phyloP scores from a whole-genome alignment of 2,329 filamentous ascomycete genomes.

The Pochonia chlamydosporia region DNA sequence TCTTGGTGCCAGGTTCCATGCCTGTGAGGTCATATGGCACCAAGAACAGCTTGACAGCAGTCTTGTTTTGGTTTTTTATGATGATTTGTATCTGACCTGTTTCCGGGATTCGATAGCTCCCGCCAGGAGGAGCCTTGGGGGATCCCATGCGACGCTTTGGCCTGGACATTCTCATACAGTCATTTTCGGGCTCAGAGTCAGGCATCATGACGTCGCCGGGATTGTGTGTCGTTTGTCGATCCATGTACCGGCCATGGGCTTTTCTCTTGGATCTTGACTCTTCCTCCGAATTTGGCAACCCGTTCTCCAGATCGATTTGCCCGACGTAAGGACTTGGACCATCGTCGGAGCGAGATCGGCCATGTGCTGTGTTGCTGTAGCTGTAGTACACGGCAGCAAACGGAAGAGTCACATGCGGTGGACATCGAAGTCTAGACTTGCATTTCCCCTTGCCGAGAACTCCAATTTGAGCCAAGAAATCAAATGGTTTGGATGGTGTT shows the following conservation, averaged over 20 bases:
- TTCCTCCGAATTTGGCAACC: constrained; percentile 50
- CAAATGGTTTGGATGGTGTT: constrained; percentile 82
- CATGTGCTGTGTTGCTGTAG: constrained; percentile 65
- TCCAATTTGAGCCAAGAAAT: constrained; percentile 93
- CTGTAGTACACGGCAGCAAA: constrained; percentile 97
- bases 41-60: constrained; percentile 91
- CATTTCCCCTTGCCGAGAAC: constrained; percentile 86
- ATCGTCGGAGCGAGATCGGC: constrained; percentile 63
- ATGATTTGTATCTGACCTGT: constrained; percentile 94
- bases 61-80: constrained; percentile 98
- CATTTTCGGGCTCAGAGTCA: constrained; percentile 20
- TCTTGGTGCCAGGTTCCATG: constrained; percentile 93
- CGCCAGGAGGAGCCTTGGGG: constrained; percentile 64
- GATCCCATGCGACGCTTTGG: constrained; percentile 49
- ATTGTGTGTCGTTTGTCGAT: constrained; percentile 25
- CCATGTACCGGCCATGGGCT: constrained; percentile 37
- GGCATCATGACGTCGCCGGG: constrained; percentile 15
- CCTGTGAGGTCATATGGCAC: constrained; percentile 87
- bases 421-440: constrained; percentile 78
- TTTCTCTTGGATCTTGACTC: constrained; percentile 43
- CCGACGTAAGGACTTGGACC: constrained; percentile 96
- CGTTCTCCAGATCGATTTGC: constrained; percentile 83
- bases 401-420: constrained; percentile 80
- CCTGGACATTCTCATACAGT: constrained; percentile 23
- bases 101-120: constrained; percentile 89